Conservation (phyloP, 2,329 filamentous ascomycete species). For the Coniochaeta hoffmannii region DNA sequence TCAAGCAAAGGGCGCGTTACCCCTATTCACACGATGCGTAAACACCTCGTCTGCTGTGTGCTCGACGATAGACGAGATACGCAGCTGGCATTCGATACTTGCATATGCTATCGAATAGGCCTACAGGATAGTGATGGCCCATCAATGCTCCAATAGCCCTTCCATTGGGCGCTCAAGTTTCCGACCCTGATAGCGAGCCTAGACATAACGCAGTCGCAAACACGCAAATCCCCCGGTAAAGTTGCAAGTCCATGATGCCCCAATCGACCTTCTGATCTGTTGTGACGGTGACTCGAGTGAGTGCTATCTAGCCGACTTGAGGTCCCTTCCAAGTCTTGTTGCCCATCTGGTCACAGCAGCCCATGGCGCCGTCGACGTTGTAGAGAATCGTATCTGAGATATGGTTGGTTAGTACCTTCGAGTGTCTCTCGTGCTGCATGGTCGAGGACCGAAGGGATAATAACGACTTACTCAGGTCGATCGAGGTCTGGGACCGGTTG, state of each 20-base stretch:
- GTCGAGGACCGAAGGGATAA: background rate
- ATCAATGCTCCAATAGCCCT: background rate
- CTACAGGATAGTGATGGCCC: background rate
- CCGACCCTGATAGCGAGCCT: background rate
- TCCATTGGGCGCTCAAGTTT: background rate
- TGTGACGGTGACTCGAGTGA: background rate
- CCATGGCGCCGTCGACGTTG: slow-evolving; percentile 28
- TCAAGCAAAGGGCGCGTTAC: too few relatives aligned
- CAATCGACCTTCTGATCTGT: background rate
- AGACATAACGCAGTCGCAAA: background rate
- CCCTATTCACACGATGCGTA: too few relatives aligned
- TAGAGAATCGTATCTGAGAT: slow-evolving; percentile 25
- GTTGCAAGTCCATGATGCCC: background rate
- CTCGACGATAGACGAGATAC: too few relatives aligned
- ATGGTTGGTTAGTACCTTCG: background rate
- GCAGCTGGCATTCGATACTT: background rate
- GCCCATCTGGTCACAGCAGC: slow-evolving; percentile 28
- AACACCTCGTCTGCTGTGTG: too few relatives aligned
- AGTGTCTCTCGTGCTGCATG: background rate
- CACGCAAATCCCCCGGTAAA: background rate
- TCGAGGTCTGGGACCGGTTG: background rate
- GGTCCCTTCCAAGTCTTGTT: slow-evolving; percentile 22
- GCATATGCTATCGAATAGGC: background rate
- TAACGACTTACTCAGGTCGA: slow-evolving; percentile 18
- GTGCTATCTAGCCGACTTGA: background rate